Evolutionary conservation across 2,329 filamentous ascomycete species (phyloP), one percentile per base, ranked within the genome.

Genomic region (Fusarium annulatum): DNA sequence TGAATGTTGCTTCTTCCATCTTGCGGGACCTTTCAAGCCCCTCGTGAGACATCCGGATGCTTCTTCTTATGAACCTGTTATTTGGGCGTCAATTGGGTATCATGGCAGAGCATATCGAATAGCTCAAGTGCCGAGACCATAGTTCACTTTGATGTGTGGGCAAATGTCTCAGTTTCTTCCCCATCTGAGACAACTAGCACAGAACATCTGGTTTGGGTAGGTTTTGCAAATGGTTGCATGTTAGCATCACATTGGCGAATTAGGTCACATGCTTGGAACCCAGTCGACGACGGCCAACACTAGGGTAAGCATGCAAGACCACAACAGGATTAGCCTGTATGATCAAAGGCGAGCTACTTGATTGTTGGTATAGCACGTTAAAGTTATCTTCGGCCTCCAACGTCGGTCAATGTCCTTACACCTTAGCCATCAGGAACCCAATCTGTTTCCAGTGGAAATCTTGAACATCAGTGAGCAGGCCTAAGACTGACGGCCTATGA

Each of bases 301-400:
- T 76, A 77, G 53, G 63, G 55, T 61, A 77, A 69, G 69, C 67
- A 74, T 67, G 65, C 49, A 59, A 62, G 61, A 36, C 71, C 73
- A 51, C 52, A 65, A 65, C 43, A 57, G 70, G 73, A 38, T 66
- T 77, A 77, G 71, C 64, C 63, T 53, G 33, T 43, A 39, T 39
- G 19, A 28, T 67, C 57, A 63, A 43, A 48, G 58, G 55, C 55
- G 53, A 42, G 66, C 48, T 66, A 42, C 64, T 59, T 57, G 67
- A 26, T 53, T 42, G 52, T 64, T 69, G 60, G 36, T 43, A 43
- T 41, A 28, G 18, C 38, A 33, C 34, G 23, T 38, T 52, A 53
- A 61, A 38, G 57, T 55, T 51, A 34, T 59, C 52, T 53, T 57
- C 38, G 57, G 51, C 46, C 57, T 55, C n/a, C 15, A 43, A 55